phyloP scores from a whole-genome alignment of 768 basidiomycete species.

The Pholiota molesta region DNA sequence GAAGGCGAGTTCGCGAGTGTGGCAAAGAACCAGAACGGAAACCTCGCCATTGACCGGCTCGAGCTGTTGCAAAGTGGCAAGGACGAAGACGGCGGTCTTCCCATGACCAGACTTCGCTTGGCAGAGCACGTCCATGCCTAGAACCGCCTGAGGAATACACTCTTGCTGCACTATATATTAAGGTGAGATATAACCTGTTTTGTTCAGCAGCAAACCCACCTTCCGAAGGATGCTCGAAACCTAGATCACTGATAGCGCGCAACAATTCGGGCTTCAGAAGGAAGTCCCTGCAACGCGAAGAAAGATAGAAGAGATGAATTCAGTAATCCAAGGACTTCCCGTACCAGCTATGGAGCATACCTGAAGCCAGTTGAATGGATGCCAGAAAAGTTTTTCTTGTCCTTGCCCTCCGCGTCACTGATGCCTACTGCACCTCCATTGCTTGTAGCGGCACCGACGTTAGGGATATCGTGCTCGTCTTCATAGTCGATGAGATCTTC shows the following conservation, averaged over 20 bases:
- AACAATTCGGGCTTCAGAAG: conserved; percentile 95
- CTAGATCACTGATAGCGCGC: conserved; percentile 97
- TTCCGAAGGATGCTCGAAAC: conserved; percentile 99
- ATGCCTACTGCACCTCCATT: conserved; percentile 52
- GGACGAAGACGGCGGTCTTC: conserved; percentile 98
- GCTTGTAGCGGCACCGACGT: conserved; percentile 49
- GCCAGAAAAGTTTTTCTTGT: conserved; percentile 98
- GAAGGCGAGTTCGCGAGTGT: conserved; percentile 98
- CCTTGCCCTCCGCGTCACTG: conserved; percentile 71
- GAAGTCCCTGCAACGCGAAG: conserved; percentile 74
- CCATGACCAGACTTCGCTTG: conserved; percentile 99
- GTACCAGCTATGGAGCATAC: conserved; percentile 43
- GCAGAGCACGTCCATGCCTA: conserved; percentile 99
- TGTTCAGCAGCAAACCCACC: conserved; percentile 50
- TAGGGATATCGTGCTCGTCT: conserved; percentile 83
- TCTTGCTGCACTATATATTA: conserved; percentile 89
- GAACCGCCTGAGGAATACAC: conserved; percentile 98
- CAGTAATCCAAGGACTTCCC: conserved; percentile 1
- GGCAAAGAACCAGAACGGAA: conserved; percentile 96
- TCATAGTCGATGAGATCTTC: conserved; percentile 96
- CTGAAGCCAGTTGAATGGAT: conserved; percentile 99
- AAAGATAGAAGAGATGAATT: conserved; percentile 3
- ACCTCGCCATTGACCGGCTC: conserved; percentile 99
- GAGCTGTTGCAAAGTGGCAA: conserved; percentile 96
- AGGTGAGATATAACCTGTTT: conserved; percentile 3